Base-by-base conservation (phyloP, 2,329 filamentous ascomycete species). In the Beauveria pseudobassiana region DNA sequence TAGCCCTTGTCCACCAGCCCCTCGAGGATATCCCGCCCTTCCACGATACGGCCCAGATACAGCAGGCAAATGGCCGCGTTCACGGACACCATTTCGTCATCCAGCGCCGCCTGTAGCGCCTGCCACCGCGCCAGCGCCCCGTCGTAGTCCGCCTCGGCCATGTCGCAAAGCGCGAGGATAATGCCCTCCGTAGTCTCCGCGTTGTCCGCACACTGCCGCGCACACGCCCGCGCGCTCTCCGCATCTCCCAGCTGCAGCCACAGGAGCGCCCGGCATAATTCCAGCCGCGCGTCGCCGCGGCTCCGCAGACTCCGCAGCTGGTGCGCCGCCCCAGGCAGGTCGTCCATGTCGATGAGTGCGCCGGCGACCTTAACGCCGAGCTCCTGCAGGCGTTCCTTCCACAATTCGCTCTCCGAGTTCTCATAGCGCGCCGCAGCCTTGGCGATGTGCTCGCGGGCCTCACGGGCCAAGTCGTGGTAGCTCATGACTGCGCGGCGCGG, bases 41-140 rank as follows among this genome's bases (percentile, higher is more conserved):
- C 84, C 61, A 84, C 80, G 72, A 97, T 86, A 61, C 81, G 81
- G 4, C 93, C 92, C 0, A 87, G 84, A 71, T 98, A 98, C 0
- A 98, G 78, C 57, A 95, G 76, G 66, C 88, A 93, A 2, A 97
- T 90, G 0, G 91, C 92, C 51, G 89, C 77, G 69, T 98, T 98
- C 62, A 96, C 90, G 3, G 82, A 81, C 6, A 91, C 79, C 80
- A 96, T 88, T 67, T 90, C 87, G 62, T 89, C 84, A 28, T 74
- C 72, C 2, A 70, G 70, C 49, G 72, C 75, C 30, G 74, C 74
- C 7, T 71, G 71, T 48, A 83, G 73, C 3, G 75, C 76, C 22
- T 77, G 76, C 88, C 91, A 96, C 28, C 80, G 78, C 1, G 73
- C 70, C 6, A 87, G 76, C 0, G 92, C 90, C 16, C 78, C 74